These are phyloP conservation scores for Rhodotorula paludigena DNA, from an alignment of 768 basidiomycete species.

Conservation along the genomic window DNA sequence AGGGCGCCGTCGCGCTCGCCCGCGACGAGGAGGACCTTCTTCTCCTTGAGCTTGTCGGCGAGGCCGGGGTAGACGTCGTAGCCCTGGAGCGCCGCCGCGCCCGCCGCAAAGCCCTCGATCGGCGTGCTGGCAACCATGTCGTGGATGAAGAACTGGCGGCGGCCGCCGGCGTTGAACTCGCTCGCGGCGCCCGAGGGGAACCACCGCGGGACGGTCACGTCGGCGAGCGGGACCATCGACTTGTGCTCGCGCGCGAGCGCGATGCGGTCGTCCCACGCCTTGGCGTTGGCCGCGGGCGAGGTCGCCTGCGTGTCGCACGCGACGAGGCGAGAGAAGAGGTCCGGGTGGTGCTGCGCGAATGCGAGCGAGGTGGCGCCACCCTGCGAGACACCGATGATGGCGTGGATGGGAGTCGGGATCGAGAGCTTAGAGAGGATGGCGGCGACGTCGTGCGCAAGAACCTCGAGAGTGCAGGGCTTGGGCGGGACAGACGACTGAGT, in stretches of 20 bases:
- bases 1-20: constrained; percentile 46
- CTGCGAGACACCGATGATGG: constrained; percentile 47
- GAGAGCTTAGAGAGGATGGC: constrained; percentile 41
- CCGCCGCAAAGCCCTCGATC: constrained; percentile 44
- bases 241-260: constrained; percentile 40
- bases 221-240: constrained; percentile 43
- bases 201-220: constrained; percentile 45
- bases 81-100: constrained; percentile 45
- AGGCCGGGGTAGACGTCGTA: constrained; percentile 45
- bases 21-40: constrained; percentile 44
- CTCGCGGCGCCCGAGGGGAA: constrained; percentile 42
- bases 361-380: constrained; percentile 47
- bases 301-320: constrained; percentile 47
- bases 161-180: constrained; percentile 36
- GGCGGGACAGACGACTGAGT: constrained; percentile 42
- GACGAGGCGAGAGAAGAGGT: constrained; percentile 39
- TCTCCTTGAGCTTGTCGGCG: constrained; percentile 37
- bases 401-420: constrained; percentile 42
- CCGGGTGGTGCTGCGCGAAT: constrained; percentile 44
- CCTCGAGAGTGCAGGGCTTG: constrained; percentile 40
- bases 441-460: constrained; percentile 45
- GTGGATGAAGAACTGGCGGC: constrained; percentile 36
- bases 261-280: constrained; percentile 48
- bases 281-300: constrained; percentile 44
- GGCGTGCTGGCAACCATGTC: constrained; percentile 42